A percentile compares a stretch with the other conserved stretches of the same genome.
These are phyloP conservation scores for Chaetomium tenue DNA, from an alignment of 495 filamentous ascomycete genomes.

Conservation along the genomic window DNA sequence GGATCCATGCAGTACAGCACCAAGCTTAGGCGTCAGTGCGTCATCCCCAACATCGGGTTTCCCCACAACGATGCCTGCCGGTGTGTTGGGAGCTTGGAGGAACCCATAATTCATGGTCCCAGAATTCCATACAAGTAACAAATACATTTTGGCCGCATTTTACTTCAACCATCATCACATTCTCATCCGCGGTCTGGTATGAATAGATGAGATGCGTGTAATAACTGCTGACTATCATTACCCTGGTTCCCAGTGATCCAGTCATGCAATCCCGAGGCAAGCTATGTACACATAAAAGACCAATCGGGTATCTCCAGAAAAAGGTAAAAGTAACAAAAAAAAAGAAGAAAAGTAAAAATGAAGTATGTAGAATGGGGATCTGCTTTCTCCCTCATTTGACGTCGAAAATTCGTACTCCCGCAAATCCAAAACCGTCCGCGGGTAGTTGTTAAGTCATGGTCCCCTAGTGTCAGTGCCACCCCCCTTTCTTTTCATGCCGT, in stretches of 20 bases:
- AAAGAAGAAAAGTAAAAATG: not conserved
- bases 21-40: not conserved
- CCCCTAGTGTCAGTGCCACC: not conserved
- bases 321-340: constrained; percentile 6
- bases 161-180: too few species aligned
- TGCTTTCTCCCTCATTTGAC: not conserved
- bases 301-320: constrained; percentile 23
- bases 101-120: too few species aligned
- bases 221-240: constrained; percentile 5
- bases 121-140: too few species aligned
- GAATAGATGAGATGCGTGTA: too few species aligned
- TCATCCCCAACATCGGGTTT: not conserved
- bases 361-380: not conserved
- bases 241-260: not conserved
- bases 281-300: constrained; percentile 7
- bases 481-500: constrained; percentile 15
- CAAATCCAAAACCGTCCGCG: not conserved
- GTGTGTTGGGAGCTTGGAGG: not conserved
- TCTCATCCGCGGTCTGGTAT: not conserved
- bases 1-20: not conserved
- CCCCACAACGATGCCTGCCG: constrained; percentile 5
- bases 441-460: not conserved
- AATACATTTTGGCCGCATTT: too few species aligned
- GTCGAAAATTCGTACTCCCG: not conserved
- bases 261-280: constrained; percentile 8